Conservation (phyloP, 805 yeast genomes). For the Komagataella kurtzmanii region DNA sequence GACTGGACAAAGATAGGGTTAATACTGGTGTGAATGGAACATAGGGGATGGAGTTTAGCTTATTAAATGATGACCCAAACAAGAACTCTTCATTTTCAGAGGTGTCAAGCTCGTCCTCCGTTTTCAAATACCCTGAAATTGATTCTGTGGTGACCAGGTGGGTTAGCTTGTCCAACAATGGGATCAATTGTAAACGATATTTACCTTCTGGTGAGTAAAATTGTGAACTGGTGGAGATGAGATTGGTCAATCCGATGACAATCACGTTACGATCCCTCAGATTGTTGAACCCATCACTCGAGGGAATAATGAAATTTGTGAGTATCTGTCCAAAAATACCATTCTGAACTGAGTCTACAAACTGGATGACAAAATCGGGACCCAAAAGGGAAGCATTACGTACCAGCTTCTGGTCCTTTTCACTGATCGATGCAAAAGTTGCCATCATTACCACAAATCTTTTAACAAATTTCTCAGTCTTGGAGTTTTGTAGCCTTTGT, state of each 20-base stretch:
- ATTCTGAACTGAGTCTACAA: constrained; percentile 63
- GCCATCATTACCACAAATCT: constrained; percentile 53
- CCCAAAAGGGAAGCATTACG: constrained; percentile 9
- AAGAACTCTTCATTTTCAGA: constrained; percentile 12
- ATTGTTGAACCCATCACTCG: constrained; percentile 27
- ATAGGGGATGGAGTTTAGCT: constrained; percentile 46
- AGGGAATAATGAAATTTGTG: constrained; percentile 35
- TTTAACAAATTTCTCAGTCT: constrained; percentile 72
- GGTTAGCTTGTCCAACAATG: constrained; percentile 29
- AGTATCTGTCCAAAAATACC: constrained; percentile 40
- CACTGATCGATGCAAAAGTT: constrained; percentile 16
- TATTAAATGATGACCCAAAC: constrained; percentile 80
- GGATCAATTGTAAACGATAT: constrained; percentile 26
- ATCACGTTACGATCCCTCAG: constrained; percentile 29
- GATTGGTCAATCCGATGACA: constrained; percentile 32
- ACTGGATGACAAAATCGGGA: constrained; percentile 36
- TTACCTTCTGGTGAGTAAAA: constrained; percentile 19
- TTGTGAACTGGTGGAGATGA: constrained; percentile 21
- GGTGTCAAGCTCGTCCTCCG: constrained; percentile 9
- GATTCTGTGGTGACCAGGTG: constrained; percentile 19
- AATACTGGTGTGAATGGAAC: constrained; percentile 63
- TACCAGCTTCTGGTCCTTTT: constrained; percentile 6
- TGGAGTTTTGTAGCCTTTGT: constrained; percentile 66
- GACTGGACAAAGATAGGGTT: constrained; percentile 19
- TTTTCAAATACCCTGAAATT: constrained; percentile 16